phyloP scores from a whole-genome alignment of 495 filamentous ascomycete genomes.

The Cercophora sp. region DNA sequence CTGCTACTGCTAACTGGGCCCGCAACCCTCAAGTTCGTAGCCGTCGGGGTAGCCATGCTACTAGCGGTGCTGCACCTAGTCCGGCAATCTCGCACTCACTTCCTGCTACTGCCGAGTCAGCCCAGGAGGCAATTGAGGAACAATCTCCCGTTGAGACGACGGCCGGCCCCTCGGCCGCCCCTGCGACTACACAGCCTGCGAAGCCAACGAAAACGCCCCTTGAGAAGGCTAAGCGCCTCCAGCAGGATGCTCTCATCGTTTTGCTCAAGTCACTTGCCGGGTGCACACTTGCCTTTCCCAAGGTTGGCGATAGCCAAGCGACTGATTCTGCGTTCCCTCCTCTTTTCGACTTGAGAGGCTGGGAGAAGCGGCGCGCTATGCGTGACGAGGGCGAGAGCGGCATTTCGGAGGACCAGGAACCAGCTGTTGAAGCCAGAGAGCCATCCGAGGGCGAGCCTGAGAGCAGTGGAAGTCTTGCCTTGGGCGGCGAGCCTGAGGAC shows the following conservation, averaged over 20 bases:
- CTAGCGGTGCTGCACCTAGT: slow-evolving; percentile 75
- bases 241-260: slow-evolving; percentile 19
- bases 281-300: slow-evolving; percentile 27
- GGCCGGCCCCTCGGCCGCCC: slow-evolving; percentile 8
- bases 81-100: slow-evolving; percentile 65
- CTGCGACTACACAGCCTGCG: neutral
- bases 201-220: slow-evolving; percentile 5
- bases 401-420: slow-evolving; percentile 57
- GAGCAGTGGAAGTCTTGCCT: slow-evolving; percentile 75
- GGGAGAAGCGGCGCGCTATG: slow-evolving; percentile 68
- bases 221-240: slow-evolving; percentile 16
- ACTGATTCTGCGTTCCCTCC: slow-evolving; percentile 54
- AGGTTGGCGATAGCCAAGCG: slow-evolving; percentile 21
- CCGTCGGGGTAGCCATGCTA: slow-evolving; percentile 69
- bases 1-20: slow-evolving; percentile 91
- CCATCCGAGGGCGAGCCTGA: slow-evolving; percentile 56
- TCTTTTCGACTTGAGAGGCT: slow-evolving; percentile 75
- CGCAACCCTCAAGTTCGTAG: slow-evolving; percentile 69
- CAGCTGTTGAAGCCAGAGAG: slow-evolving; percentile 33
- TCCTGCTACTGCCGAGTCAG: slow-evolving; percentile 46
- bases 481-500: slow-evolving; percentile 89
- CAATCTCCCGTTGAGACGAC: slow-evolving; percentile 13
- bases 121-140: slow-evolving; percentile 32
- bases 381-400: slow-evolving; percentile 63
- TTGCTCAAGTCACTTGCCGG: slow-evolving; percentile 33